Evolutionary conservation across 1,284 basidiomycete genomes (phyloP).

Genomic region (Mycosarcoma mackinlayi): DNA sequence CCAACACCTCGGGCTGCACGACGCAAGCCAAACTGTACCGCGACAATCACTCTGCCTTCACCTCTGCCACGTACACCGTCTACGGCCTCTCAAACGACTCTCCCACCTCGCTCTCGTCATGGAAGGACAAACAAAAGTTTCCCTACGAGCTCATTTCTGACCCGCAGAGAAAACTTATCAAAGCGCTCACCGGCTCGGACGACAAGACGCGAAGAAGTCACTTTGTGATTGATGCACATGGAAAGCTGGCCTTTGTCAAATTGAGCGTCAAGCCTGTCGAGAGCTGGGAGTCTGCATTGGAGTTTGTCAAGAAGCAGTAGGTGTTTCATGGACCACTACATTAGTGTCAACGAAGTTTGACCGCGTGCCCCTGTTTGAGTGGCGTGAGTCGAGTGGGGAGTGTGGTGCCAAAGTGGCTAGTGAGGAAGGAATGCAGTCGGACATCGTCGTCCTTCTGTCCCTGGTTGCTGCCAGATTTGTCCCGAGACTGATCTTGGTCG

Average conservation of each 20-base stretch:
- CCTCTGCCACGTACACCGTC: slow-evolving; percentile 77
- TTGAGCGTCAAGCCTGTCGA: slow-evolving; percentile 60
- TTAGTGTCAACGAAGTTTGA: slow-evolving; percentile 20
- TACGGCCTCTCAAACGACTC: slow-evolving; percentile 88
- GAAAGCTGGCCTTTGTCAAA: slow-evolving; percentile 41
- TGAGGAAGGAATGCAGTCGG: slow-evolving; percentile 17
- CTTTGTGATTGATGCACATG: slow-evolving; percentile 59
- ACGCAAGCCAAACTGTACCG: slow-evolving; percentile 71
- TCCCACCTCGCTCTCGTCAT: slow-evolving; percentile 75
- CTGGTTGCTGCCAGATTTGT: background rate
- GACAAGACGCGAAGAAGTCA: slow-evolving; percentile 73
- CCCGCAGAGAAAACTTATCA: slow-evolving; percentile 81
- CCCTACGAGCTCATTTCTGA: slow-evolving; percentile 89
- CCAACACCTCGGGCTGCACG: slow-evolving; percentile 60
- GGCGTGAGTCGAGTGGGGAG: slow-evolving; percentile 10
- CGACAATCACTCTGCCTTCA: slow-evolving; percentile 82
- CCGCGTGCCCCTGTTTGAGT: slow-evolving; percentile 10
- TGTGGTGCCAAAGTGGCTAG: background rate
- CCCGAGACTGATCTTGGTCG: background rate
- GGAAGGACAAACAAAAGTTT: slow-evolving; percentile 75
- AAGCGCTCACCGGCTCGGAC: slow-evolving; percentile 81
- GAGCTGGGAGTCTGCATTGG: slow-evolving; percentile 22
- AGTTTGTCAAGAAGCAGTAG: slow-evolving; percentile 19
- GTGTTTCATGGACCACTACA: background rate
- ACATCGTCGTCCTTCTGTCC: background rate